Evolutionary conservation across 2,329 filamentous ascomycete species (phyloP).

Genomic region (Paradendryphiella salina): DNA sequence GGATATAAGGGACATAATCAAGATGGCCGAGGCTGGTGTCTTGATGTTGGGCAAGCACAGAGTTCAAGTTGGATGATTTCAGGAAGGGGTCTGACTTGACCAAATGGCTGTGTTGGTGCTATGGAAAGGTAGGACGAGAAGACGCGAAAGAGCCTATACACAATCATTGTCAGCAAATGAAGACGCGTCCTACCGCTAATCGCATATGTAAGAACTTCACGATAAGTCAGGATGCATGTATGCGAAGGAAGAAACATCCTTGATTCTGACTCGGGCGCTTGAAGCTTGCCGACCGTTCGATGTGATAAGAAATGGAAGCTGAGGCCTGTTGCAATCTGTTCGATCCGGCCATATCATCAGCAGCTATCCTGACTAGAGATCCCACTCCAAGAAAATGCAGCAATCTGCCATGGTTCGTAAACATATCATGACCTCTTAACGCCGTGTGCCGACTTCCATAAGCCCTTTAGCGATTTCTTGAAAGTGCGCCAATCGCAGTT

Average conservation of each 20-base stretch:
- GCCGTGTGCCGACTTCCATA: constrained; percentile 41
- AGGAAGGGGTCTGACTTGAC: constrained; percentile 1
- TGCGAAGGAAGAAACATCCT: constrained; percentile 6
- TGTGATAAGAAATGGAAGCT: constrained; percentile 17
- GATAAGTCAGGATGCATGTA: background rate
- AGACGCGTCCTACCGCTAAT: background rate
- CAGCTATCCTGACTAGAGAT: constrained; percentile 13
- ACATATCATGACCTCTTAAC: constrained; percentile 35
- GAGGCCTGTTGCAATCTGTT: constrained; percentile 16
- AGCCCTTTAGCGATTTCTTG: constrained; percentile 36
- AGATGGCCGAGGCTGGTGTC: constrained; percentile 49
- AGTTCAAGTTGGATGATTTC: background rate
- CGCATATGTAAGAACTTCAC: background rate
- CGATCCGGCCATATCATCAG: constrained; percentile 10
- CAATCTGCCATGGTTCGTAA: constrained; percentile 28
- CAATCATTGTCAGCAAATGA: background rate
- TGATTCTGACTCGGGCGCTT: constrained; percentile 20
- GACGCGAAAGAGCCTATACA: background rate
- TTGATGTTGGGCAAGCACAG: constrained; percentile 39
- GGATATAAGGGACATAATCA: constrained; percentile 47
- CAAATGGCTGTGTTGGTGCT: constrained; percentile 4
- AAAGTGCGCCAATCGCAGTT: constrained; percentile 40
- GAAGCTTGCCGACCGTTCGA: constrained; percentile 18
- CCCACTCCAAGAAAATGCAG: constrained; percentile 19
- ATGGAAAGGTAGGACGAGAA: background rate